These are phyloP conservation scores for Eucalyptus melliodora DNA, from an alignment of 345 rosid genomes.

Conservation along the genomic window DNA sequence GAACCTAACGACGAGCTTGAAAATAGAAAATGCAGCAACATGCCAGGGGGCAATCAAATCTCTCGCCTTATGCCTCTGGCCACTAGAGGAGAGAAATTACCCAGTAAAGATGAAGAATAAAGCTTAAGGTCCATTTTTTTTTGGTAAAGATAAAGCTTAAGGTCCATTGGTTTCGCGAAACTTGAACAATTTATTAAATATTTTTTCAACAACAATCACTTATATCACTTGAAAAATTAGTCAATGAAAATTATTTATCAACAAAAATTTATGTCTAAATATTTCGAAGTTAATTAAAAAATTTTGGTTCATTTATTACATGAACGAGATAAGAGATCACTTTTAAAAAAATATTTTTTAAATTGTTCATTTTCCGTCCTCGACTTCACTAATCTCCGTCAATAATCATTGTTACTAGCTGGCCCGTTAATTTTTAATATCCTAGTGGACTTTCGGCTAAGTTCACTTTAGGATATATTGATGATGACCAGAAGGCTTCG, in stretches of 20 bases:
- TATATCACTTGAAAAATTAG: neutral
- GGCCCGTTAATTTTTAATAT: neutral
- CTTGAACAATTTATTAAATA: neutral
- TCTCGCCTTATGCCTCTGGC: neutral
- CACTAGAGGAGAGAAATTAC: neutral
- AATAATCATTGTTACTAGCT: neutral
- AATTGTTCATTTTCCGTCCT: rapidly evolving
- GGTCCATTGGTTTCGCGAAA: rapidly evolving
- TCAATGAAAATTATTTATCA: rapidly evolving
- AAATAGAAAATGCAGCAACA: neutral
- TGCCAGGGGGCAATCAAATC: neutral
- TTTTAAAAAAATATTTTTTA: neutral
- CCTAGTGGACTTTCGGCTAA: neutral
- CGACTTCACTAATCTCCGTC: neutral
- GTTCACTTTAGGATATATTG: neutral
- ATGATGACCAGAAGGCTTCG: neutral
- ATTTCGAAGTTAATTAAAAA: rapidly evolving
- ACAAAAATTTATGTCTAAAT: neutral
- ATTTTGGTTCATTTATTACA: neutral
- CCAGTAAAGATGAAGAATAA: neutral
- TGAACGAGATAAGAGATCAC: neutral
- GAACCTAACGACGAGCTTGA: neutral
- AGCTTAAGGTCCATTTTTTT: rapidly evolving
- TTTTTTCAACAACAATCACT: neutral
- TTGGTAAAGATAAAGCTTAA: neutral